Percentiles rank a stretch among this genome's conserved stretches.
These are phyloP conservation scores for Garcia nutans DNA, from an alignment of 345 rosid species.

Conservation along the genomic window DNA sequence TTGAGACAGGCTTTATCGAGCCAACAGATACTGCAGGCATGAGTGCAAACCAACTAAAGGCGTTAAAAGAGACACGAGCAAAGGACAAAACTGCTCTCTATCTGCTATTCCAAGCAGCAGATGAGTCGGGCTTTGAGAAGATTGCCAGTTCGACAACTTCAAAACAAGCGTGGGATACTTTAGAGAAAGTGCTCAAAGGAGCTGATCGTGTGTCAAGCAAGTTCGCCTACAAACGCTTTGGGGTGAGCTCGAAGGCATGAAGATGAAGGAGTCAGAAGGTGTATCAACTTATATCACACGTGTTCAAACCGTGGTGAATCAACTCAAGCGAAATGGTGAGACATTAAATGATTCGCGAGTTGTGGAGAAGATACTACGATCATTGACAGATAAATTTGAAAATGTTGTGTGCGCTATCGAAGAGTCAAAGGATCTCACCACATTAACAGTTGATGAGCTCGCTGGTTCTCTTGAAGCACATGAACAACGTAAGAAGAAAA, in stretches of 20 bases:
- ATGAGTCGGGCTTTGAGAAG: conserved; percentile 7
- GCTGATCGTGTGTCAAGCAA: too few relatives aligned
- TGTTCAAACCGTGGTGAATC: conserved; percentile 1
- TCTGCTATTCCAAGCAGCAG: not conserved
- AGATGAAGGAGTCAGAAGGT: conserved; percentile 5
- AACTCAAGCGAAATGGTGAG: not conserved
- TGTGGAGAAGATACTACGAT: not conserved
- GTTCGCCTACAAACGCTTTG: conserved; percentile 6
- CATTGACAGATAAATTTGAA: too few relatives aligned
- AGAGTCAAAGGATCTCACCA: not conserved
- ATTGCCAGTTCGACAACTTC: not conserved
- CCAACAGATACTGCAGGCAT: too few relatives aligned
- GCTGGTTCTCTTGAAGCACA: not conserved
- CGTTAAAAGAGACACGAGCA: too few relatives aligned
- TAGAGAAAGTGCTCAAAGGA: too few relatives aligned
- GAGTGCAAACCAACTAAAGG: not conserved
- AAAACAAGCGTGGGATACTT: too few relatives aligned
- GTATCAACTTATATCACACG: conserved; percentile 6
- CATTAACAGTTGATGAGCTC: not conserved
- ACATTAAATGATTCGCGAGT: not conserved
- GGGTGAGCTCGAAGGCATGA: conserved; percentile 5
- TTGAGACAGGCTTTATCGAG: too few relatives aligned
- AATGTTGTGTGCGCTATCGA: too few relatives aligned
- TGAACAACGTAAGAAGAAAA: not conserved
- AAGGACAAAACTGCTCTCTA: conserved; percentile 9